Conservation (phyloP, 495 filamentous ascomycete genomes). For the Cryomyces minteri region DNA sequence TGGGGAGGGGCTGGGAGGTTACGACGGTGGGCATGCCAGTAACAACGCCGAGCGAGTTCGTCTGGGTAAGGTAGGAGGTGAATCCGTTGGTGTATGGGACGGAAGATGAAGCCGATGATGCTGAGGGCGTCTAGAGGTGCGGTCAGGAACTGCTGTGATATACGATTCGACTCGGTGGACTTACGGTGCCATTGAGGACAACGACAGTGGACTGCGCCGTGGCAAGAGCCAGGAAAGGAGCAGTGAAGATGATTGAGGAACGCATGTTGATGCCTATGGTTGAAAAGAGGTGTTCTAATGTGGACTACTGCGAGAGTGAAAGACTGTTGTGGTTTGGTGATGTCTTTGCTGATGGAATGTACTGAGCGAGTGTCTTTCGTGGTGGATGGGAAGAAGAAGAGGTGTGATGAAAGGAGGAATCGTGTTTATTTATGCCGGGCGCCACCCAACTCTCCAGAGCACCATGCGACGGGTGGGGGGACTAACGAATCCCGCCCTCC, state of each 20-base stretch:
- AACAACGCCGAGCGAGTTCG: slow-evolving; percentile 36
- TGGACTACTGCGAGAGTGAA: not conserved
- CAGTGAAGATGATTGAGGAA: slow-evolving; percentile 15
- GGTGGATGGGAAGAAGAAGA: too few species aligned
- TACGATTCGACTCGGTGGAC: not conserved
- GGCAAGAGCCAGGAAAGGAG: slow-evolving; percentile 15
- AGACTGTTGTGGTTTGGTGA: too few species aligned
- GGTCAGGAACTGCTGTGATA: not conserved
- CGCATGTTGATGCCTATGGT: slow-evolving; percentile 16
- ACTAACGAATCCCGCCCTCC: too few species aligned
- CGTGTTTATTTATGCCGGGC: too few species aligned
- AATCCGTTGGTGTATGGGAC: slow-evolving; percentile 20
- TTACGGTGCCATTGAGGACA: not conserved
- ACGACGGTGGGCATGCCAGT: slow-evolving; percentile 23
- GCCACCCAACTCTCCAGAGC: too few species aligned
- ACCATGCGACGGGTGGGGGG: too few species aligned
- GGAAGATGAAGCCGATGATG: slow-evolving; percentile 5
- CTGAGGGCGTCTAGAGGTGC: slow-evolving; percentile 1
- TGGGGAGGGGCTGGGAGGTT: slow-evolving; percentile 16
- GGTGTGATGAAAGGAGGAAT: too few species aligned
- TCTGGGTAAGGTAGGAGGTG: slow-evolving; percentile 28
- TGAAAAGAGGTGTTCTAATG: not conserved
- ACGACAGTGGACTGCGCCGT: slow-evolving; percentile 7
- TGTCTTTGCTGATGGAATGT: too few species aligned
- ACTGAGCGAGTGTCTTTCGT: too few species aligned